phyloP scores from a whole-genome alignment of 1,284 basidiomycete genomes.

The Taiwanofungus camphoratus region DNA sequence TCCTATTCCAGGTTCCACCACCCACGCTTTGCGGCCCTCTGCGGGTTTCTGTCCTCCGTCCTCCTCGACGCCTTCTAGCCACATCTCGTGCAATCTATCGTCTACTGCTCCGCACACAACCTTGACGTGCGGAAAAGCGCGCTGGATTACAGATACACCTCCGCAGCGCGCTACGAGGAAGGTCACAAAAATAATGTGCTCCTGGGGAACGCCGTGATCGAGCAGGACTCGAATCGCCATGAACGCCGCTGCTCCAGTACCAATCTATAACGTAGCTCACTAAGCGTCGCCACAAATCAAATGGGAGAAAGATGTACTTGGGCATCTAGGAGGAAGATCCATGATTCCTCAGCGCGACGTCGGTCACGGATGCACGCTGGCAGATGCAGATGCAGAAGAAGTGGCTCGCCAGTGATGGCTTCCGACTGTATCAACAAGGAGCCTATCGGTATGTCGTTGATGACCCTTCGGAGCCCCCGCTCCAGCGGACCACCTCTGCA shows the following conservation, averaged over 20 bases:
- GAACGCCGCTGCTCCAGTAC: slow-evolving; percentile 90
- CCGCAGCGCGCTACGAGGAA: slow-evolving; percentile 84
- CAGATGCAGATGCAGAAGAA: slow-evolving; percentile 79
- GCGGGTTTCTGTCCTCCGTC: slow-evolving; percentile 33
- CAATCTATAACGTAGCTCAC: slow-evolving; percentile 52
- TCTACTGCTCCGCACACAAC: slow-evolving; percentile 85
- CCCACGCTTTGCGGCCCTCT: slow-evolving; percentile 60
- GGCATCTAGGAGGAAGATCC: slow-evolving; percentile 90
- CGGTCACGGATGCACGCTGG: slow-evolving; percentile 67
- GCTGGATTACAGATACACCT: slow-evolving; percentile 71
- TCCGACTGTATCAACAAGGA: slow-evolving; percentile 91
- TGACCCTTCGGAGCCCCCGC: slow-evolving; percentile 83
- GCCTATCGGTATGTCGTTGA: slow-evolving; percentile 85
- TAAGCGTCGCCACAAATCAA: neutral
- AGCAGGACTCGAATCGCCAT: slow-evolving; percentile 96
- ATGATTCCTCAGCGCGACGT: slow-evolving; percentile 60
- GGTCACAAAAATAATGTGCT: slow-evolving; percentile 82
- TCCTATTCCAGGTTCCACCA: slow-evolving; percentile 77
- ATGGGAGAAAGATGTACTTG: slow-evolving; percentile 47
- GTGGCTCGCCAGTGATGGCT: slow-evolving; percentile 78
- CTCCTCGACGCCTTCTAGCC: slow-evolving; percentile 48
- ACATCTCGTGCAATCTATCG: slow-evolving; percentile 62
- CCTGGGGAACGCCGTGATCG: slow-evolving; percentile 88
- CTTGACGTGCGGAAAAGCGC: slow-evolving; percentile 78
- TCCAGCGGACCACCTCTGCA: slow-evolving; percentile 83